These are phyloP conservation scores for Calonectria henricotiae DNA, from an alignment of 2,329 filamentous ascomycete species.

Conservation along the genomic window DNA sequence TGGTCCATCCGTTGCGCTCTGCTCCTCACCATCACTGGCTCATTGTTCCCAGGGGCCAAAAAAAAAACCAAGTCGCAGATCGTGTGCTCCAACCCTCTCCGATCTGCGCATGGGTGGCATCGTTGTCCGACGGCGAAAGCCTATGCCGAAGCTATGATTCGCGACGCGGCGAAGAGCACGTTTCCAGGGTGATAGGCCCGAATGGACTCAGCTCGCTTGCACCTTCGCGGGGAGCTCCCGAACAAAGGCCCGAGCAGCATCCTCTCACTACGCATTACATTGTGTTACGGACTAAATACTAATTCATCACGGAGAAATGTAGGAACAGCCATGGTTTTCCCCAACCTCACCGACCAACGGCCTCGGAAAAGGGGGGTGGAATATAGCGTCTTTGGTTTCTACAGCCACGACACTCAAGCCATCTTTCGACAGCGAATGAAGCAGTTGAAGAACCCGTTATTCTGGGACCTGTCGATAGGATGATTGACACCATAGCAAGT, in stretches of 20 bases:
- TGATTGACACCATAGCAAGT: conserved; percentile 82
- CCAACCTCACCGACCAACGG: conserved; percentile 92
- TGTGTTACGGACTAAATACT: conserved; percentile 3
- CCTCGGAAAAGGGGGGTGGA: conserved; percentile 91
- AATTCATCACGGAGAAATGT: conserved; percentile 65
- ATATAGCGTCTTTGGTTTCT: conserved; percentile 82
- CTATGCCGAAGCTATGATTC: conserved; percentile 14
- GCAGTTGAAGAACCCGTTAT: conserved; percentile 75
- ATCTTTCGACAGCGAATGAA: conserved; percentile 77
- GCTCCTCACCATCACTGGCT: background rate
- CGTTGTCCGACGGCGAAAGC: background rate
- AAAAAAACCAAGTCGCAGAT: conserved; percentile 25
- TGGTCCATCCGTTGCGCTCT: background rate
- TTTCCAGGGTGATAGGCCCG: conserved; percentile 30
- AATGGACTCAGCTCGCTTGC: conserved; percentile 32
- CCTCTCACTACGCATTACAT: background rate
- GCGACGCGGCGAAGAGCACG: background rate
- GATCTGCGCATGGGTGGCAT: conserved; percentile 27
- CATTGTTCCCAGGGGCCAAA: background rate
- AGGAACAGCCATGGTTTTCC: conserved; percentile 87
- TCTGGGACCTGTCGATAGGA: conserved; percentile 98
- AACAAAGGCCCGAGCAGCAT: background rate
- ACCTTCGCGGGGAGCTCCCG: background rate
- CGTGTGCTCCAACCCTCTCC: conserved; percentile 5
- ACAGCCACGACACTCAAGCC: conserved; percentile 76